phyloP scores from a whole-genome alignment of 257 asterid species.

The Solanum paucissectum region DNA sequence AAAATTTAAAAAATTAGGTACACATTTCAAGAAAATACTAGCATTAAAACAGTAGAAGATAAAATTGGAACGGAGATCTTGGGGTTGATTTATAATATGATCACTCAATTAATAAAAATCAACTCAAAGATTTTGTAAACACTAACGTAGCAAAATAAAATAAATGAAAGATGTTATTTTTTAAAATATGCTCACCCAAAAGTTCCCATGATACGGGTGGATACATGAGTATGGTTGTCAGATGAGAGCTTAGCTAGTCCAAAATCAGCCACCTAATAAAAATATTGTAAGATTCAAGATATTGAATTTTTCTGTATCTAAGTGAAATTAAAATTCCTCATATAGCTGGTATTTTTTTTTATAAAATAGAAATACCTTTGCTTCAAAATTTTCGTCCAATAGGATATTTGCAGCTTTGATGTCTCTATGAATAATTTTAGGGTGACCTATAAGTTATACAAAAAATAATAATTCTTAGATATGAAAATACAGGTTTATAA shows the following conservation, averaged over 20 bases:
- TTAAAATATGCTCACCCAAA: slow-evolving; percentile 41
- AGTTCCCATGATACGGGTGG: slow-evolving; percentile 96
- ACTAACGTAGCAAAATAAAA: neutral
- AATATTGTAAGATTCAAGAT: neutral
- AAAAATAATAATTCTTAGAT: neutral
- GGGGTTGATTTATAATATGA: neutral
- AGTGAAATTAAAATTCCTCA: neutral
- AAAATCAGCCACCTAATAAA: slow-evolving; percentile 75
- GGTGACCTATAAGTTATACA: slow-evolving; percentile 47
- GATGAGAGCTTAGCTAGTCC: slow-evolving; percentile 83
- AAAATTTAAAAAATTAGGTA: neutral
- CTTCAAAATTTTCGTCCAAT: slow-evolving; percentile 52
- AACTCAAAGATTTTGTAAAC: neutral
- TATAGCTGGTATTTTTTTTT: too few species aligned
- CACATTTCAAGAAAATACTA: neutral
- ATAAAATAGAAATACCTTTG: slow-evolving; percentile 41
- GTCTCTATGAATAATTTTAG: slow-evolving; percentile 86
- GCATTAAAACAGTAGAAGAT: neutral
- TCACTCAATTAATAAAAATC: neutral
- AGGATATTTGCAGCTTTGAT: slow-evolving; percentile 80
- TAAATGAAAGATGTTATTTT: neutral
- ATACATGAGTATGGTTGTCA: slow-evolving; percentile 74
- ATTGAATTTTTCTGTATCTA: neutral
- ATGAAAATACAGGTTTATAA: neutral
- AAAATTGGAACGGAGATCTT: neutral